Base-by-base conservation (phyloP, 768 basidiomycete species). In the Trametes elegans region DNA sequence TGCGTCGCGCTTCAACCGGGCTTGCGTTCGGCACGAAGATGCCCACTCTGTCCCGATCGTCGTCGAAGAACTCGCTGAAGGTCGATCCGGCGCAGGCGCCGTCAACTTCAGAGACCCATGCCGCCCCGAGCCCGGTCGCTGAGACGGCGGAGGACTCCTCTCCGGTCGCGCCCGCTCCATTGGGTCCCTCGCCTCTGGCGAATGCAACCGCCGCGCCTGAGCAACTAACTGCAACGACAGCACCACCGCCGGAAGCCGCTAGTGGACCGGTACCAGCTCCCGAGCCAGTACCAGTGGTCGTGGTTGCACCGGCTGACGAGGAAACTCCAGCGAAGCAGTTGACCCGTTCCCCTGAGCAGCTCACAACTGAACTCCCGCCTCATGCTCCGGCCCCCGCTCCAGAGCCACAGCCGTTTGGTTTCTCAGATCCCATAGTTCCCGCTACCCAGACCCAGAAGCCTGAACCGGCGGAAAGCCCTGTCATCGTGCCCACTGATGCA, bases 1-100 rank as follows among this genome's bases (percentile, higher is more conserved):
- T 86, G 66, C 79, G 84, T 7, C 82, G 85, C 47, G 79, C 84
- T 3, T 87, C 86, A 16, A 79, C 81, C 3, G 71, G 78, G 8
- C 74, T 85, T 57, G 68, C 70, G 35, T 71, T 82, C 35, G 45
- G 66, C 39, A 55, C 51, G 49, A 41, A 54, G 21, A 47, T 49
- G 24, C 39, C 50, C 11, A 53, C 39, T 5, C 53, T 64, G 5
- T 49, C 44, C 14, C 55, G 54, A 21, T 60, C 64, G 1, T 55
- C 57, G 18, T 67, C 63, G 23, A 69, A 65, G 60, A 61, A 39
- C 23, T 64, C 64, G 14, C 49, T 67, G 49, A 70, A 66, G 58
- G 66, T 76, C 2, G 71, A 75, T 28, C 49, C 70, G 7, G 51
- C 73, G 35, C 66, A 67, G 31, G 68, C 66, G 39, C 57, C 72